Conservation (phyloP, 1,284 basidiomycete species). For the Pholiota adiposa region DNA sequence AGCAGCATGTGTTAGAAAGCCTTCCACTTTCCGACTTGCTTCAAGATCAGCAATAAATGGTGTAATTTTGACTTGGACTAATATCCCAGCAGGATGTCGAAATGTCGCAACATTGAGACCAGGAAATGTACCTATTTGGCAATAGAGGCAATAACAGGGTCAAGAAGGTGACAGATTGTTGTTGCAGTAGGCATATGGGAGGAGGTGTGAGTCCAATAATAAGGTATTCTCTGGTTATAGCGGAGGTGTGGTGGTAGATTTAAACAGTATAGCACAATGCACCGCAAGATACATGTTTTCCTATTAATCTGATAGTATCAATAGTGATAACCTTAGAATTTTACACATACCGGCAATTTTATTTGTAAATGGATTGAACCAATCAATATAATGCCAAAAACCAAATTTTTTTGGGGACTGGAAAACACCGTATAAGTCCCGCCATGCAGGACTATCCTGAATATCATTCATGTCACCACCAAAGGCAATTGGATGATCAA, state of each 20-base stretch:
- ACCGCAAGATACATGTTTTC: conserved; percentile 8
- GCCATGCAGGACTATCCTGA: neutral
- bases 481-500: neutral
- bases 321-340: no score
- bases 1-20: conserved; percentile 26
- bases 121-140: conserved; percentile 18
- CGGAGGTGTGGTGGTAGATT: conserved; percentile 22
- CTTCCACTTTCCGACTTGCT: conserved; percentile 29
- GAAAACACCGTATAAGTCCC: neutral
- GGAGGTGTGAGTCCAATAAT: conserved; percentile 23
- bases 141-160: conserved; percentile 16
- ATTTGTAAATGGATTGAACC: conserved; percentile 33
- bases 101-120: conserved; percentile 21
- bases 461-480: neutral
- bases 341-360: conserved; percentile 26
- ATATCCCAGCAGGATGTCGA: conserved; percentile 25
- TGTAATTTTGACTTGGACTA: conserved; percentile 1
- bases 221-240: conserved; percentile 21
- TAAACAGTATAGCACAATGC: conserved; percentile 20
- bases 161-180: conserved; percentile 16
- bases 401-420: conserved; percentile 17
- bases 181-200: conserved; percentile 19
- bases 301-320: neutral
- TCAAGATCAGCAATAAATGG: conserved; percentile 31
- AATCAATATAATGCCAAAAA: conserved; percentile 40